Evolutionary conservation across 306 rosid species (phyloP).

Genomic region (Castanea mollissima): DNA sequence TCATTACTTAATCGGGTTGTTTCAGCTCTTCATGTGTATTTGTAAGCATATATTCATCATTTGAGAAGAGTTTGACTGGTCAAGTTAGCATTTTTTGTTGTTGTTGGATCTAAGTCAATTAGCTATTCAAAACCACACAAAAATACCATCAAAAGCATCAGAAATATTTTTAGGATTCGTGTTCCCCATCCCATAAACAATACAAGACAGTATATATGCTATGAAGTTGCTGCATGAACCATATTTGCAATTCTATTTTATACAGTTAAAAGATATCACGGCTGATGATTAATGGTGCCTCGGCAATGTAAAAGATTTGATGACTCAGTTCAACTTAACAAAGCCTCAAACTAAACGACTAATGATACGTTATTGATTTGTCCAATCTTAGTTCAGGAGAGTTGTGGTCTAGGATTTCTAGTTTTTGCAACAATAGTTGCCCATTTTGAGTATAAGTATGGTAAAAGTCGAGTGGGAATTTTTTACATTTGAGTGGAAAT

Average conservation of each 20-base stretch:
- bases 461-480: no score
- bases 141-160: constrained; percentile 1
- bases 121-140: constrained; percentile 8
- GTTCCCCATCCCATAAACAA: constrained; percentile 35
- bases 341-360: no score
- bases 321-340: background rate
- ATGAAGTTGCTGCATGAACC: constrained; percentile 7
- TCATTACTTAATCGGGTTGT: background rate
- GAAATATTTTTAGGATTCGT: constrained; percentile 11
- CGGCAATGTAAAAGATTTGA: background rate
- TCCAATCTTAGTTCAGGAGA: no score
- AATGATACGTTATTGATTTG: no score
- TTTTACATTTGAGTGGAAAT: constrained; percentile 1
- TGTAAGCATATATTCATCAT: background rate
- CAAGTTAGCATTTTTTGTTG: background rate
- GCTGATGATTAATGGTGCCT: background rate
- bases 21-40: background rate
- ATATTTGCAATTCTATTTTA: background rate
- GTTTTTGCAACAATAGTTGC: no score
- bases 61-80: constrained; percentile 14
- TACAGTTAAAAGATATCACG: background rate
- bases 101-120: background rate
- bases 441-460: no score
- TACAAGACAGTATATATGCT: constrained; percentile 8
- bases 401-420: no score